Evolutionary conservation across 371 early-diverging fungal genomes (phyloP).

Genomic region (Mortierella sp.): DNA sequence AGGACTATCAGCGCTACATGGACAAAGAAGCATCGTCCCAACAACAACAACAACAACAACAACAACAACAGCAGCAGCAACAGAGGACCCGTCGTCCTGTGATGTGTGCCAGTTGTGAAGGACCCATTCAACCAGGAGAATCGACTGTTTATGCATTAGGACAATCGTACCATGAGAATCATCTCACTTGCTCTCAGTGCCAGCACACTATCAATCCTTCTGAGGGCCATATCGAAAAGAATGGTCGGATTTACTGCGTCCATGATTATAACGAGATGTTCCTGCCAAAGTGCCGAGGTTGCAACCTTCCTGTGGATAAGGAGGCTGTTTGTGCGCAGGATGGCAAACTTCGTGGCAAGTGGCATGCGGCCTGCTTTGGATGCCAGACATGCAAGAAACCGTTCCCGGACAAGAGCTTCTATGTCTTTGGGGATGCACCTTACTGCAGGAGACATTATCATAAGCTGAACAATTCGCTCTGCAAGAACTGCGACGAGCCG

Average conservation of each 20-base stretch:
- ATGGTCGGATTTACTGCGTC: conserved; percentile 79
- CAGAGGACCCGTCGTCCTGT: conserved; percentile 2
- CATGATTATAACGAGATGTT: conserved; percentile 75
- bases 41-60: conserved; percentile 46
- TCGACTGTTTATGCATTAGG: conserved; percentile 72
- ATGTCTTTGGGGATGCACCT: conserved; percentile 82
- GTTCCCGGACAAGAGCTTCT: conserved; percentile 90
- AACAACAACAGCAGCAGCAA: conserved; percentile 47
- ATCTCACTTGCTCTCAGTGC: conserved; percentile 77
- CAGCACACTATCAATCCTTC: conserved; percentile 61
- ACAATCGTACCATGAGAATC: conserved; percentile 73
- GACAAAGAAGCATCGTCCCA: conserved; percentile 28
- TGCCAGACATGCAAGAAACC: conserved; percentile 80
- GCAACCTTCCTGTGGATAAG: conserved; percentile 72
- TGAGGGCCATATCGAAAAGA: conserved; percentile 68
- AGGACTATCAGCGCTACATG: conserved; percentile 64
- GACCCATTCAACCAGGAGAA: conserved; percentile 31
- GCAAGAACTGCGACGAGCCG: conserved; percentile 78
- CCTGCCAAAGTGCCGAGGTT: conserved; percentile 80
- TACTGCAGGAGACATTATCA: conserved; percentile 89
- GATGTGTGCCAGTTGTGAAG: conserved; percentile 34
- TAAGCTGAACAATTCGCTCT: conserved; percentile 81
- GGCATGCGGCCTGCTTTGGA: conserved; percentile 81
- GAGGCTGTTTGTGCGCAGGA: conserved; percentile 83
- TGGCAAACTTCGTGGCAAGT: conserved; percentile 80